phyloP scores from a whole-genome alignment of 2,329 filamentous ascomycete species.

The Periconia sp. region DNA sequence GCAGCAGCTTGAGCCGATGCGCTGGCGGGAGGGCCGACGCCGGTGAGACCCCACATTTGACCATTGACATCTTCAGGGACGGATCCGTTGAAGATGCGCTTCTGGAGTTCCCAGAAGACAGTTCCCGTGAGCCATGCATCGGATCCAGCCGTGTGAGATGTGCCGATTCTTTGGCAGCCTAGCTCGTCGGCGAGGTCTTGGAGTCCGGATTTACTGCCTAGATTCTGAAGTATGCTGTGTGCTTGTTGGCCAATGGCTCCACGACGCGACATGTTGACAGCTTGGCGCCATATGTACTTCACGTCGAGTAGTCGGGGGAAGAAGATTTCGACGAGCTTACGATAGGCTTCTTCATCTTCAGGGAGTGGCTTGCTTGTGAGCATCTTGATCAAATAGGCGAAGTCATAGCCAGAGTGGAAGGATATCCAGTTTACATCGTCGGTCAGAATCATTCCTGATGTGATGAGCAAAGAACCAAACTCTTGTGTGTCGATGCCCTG shows the following conservation, averaged over 20 bases:
- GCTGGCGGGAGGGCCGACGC: constrained; percentile 55
- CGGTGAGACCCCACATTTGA: constrained; percentile 91
- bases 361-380: constrained; percentile 81
- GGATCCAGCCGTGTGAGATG: constrained; percentile 88
- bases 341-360: constrained; percentile 86
- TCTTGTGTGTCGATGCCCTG: constrained; percentile 88
- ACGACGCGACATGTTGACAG: constrained; percentile 64
- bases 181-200: constrained; percentile 93
- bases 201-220: constrained; percentile 87
- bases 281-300: constrained; percentile 94
- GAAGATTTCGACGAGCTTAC: constrained; percentile 84
- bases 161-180: constrained; percentile 83
- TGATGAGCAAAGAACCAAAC: constrained; percentile 87
- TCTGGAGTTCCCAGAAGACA: constrained; percentile 91
- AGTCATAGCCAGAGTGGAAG: constrained; percentile 97
- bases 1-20: constrained; percentile 54
- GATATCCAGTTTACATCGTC: constrained; percentile 94
- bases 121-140: constrained; percentile 91
- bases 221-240: constrained; percentile 75
- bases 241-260: constrained; percentile 49
- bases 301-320: constrained; percentile 95
- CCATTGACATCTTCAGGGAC: constrained; percentile 80
- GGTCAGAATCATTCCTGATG: constrained; percentile 85
- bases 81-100: constrained; percentile 81
- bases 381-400: constrained; percentile 94